These are phyloP conservation scores for Beta corolliflora DNA, from an alignment of 179 eudicot species.

Conservation along the genomic window DNA sequence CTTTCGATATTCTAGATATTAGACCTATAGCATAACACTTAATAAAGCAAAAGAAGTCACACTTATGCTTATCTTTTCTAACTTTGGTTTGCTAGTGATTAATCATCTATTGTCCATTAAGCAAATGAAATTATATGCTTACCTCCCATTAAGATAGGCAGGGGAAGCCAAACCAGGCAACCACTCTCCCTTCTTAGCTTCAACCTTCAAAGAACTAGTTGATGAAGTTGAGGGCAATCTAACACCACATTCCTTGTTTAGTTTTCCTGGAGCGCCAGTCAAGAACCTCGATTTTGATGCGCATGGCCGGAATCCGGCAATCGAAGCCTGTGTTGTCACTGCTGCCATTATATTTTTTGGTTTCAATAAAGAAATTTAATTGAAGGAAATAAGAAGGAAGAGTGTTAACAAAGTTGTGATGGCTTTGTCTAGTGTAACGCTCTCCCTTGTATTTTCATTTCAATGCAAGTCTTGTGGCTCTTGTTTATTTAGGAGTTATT, in stretches of 20 bases:
- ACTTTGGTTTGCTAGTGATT: no score
- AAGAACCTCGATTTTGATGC: slow-evolving; percentile 60
- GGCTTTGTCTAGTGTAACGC: not conserved
- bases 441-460: slow-evolving; percentile 25
- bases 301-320: slow-evolving; percentile 77
- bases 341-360: slow-evolving; percentile 54
- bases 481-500: slow-evolving; percentile 34
- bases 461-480: slow-evolving; percentile 52
- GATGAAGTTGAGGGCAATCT: slow-evolving; percentile 44
- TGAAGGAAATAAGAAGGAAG: not conserved
- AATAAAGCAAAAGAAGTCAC: no score
- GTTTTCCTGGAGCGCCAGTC: slow-evolving; percentile 60
- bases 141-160: slow-evolving; percentile 82
- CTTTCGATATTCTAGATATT: no score
- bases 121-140: not conserved
- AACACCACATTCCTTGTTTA: slow-evolving; percentile 50
- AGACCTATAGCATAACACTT: no score
- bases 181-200: slow-evolving; percentile 98
- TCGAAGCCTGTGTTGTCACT: slow-evolving; percentile 80
- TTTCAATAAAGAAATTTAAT: slow-evolving; percentile 12
- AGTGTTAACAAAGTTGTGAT: slow-evolving; percentile 1
- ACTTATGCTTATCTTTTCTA: no score
- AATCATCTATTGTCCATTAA: no score
- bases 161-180: slow-evolving; percentile 94
- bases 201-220: slow-evolving; percentile 55